A percentile compares a stretch with the other conserved stretches of the same genome.
Conservation (phyloP, 805 yeast genomes). For the Sungouiella blattae region DNA sequence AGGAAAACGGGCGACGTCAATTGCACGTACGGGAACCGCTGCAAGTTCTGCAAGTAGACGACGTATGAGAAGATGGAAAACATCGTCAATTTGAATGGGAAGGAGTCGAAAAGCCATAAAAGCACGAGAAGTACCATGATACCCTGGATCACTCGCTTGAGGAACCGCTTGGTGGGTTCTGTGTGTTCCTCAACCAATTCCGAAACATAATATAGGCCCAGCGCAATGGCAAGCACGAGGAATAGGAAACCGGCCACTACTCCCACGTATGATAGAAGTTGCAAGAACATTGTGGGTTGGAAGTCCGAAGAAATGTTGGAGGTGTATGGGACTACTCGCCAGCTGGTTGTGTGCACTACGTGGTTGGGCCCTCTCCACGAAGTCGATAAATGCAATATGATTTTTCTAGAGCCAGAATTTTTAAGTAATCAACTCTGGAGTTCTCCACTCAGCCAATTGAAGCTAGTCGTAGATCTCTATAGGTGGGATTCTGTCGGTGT, state of each 20-base stretch:
- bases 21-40: constrained; percentile 79
- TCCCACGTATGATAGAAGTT: constrained; percentile 38
- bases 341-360: no score
- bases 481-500: constrained; percentile 91
- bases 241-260: constrained; percentile 37
- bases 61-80: constrained; percentile 69
- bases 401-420: no score
- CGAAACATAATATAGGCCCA: constrained; percentile 86
- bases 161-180: constrained; percentile 71
- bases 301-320: no score
- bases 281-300: constrained; percentile 37
- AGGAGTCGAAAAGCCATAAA: constrained; percentile 68
- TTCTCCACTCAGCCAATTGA: no score
- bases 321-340: no score
- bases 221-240: constrained; percentile 60
- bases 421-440: no score
- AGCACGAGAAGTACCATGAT: constrained; percentile 55
- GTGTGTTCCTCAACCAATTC: constrained; percentile 93
- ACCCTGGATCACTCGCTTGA: constrained; percentile 58
- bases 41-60: constrained; percentile 73
- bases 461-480: constrained; percentile 67
- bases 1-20: constrained; percentile 70
- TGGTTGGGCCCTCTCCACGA: no score
- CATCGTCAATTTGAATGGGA: constrained; percentile 66
- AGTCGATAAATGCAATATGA: no score